A percentile compares a stretch with the other conserved stretches of the same genome.
These are phyloP conservation scores for Penicillium sp. DNA, from an alignment of 2,329 filamentous ascomycete genomes.

Conservation along the genomic window DNA sequence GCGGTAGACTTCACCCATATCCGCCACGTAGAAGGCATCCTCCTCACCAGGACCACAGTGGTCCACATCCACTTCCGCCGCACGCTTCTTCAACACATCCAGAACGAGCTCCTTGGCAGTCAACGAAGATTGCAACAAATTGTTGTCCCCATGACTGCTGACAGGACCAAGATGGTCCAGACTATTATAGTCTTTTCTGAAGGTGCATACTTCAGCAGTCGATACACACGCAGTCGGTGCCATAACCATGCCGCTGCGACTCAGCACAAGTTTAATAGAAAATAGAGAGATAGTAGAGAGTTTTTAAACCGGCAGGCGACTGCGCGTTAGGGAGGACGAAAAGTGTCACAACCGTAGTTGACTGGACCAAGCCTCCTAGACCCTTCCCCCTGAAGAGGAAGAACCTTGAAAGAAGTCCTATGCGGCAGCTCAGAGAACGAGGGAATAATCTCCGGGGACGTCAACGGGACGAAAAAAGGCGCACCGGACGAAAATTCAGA, in stretches of 20 bases:
- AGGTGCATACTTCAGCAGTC: constrained; percentile 40
- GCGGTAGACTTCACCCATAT: constrained; percentile 96
- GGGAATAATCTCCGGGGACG: constrained; percentile 45
- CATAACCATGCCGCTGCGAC: constrained; percentile 52
- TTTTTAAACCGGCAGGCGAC: constrained; percentile 21
- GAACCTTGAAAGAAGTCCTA: constrained; percentile 96
- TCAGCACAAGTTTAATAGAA: constrained; percentile 22
- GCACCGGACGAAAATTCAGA: constrained; percentile 27
- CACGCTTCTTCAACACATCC: constrained; percentile 74
- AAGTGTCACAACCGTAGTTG: constrained; percentile 81
- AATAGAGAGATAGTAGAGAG: constrained; percentile 14
- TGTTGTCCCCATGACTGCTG: constrained; percentile 40
- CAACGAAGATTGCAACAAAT: constrained; percentile 34
- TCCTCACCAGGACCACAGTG: constrained; percentile 85
- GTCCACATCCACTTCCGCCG: constrained; percentile 76
- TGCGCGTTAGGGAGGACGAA: constrained; percentile 82
- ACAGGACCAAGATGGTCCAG: constrained; percentile 24
- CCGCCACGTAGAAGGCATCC: constrained; percentile 95
- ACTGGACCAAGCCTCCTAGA: constrained; percentile 96
- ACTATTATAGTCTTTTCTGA: constrained; percentile 28
- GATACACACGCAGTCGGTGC: constrained; percentile 57
- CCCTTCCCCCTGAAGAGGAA: constrained; percentile 99
- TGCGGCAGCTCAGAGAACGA: constrained; percentile 88
- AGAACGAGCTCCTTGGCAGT: constrained; percentile 72
- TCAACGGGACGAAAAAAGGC: constrained; percentile 32